Evolutionary conservation across 805 yeast genomes (phyloP).

Genomic region (Tetrapisispora taiwanensis): DNA sequence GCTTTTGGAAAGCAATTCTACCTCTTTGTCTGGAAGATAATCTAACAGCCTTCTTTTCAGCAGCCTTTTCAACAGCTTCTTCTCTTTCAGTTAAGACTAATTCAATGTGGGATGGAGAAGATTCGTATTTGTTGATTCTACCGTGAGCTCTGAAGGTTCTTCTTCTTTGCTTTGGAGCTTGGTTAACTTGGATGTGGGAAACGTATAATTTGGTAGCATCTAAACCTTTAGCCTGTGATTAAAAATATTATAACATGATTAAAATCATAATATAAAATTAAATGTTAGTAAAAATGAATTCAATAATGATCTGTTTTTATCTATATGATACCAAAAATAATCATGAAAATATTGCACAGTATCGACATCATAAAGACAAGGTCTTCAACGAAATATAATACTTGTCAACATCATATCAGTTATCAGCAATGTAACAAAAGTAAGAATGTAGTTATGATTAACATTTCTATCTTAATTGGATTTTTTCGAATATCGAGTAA

Average conservation of each 20-base stretch:
- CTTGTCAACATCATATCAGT: too few relatives aligned
- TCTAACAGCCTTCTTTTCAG: constrained; percentile 57
- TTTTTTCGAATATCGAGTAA: too few relatives aligned
- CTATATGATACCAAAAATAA: neutral
- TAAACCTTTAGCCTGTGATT: constrained; percentile 75
- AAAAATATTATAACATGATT: constrained; percentile 1
- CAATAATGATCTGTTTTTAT: neutral
- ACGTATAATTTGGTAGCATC: constrained; percentile 88
- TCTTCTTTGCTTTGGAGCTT: constrained; percentile 99
- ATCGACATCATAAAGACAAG: too few relatives aligned
- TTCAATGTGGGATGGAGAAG: constrained; percentile 98
- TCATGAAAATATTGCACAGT: neutral
- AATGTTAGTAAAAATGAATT: neutral
- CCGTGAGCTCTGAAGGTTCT: constrained; percentile 99
- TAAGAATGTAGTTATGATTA: too few relatives aligned
- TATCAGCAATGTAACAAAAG: too few relatives aligned
- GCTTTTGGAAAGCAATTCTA: constrained; percentile 81
- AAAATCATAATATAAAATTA: neutral
- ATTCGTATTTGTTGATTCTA: constrained; percentile 99
- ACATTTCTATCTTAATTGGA: too few relatives aligned
- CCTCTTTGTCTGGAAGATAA: constrained; percentile 87
- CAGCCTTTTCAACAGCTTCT: constrained; percentile 88
- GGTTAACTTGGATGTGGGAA: constrained; percentile 99
- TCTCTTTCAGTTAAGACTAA: constrained; percentile 90
- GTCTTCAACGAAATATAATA: too few relatives aligned